Evolutionary conservation across 2,329 filamentous ascomycete species (phyloP).

Genomic region (Sarocladium brachiariae): DNA sequence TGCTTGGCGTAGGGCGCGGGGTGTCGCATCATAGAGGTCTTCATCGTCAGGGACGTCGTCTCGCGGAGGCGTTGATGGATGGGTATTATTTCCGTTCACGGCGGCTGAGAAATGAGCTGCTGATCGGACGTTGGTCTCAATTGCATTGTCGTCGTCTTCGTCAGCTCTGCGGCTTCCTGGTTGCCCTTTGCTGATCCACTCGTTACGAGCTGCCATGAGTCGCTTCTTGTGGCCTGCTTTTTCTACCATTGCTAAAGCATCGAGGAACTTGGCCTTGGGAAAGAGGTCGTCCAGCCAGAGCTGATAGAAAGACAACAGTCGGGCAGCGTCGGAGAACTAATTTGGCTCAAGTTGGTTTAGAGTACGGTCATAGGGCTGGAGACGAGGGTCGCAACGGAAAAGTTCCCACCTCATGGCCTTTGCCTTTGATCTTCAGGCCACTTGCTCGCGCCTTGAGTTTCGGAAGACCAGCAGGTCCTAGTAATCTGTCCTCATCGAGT

Average conservation of each 20-base stretch:
- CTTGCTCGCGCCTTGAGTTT: constrained; percentile 62
- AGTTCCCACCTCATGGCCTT: constrained; percentile 77
- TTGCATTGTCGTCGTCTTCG: constrained; percentile 15
- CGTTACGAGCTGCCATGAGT: constrained; percentile 65
- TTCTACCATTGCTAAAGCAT: constrained; percentile 84
- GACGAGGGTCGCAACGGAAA: not conserved
- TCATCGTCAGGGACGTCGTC: constrained; percentile 36
- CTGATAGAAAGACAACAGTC: constrained; percentile 85
- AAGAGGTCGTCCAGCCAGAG: constrained; percentile 95
- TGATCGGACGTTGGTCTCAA: not conserved
- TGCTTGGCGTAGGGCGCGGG: constrained; percentile 19
- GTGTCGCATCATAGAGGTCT: constrained; percentile 51
- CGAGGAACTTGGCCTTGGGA: constrained; percentile 87
- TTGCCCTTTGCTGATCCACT: constrained; percentile 77
- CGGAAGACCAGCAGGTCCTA: constrained; percentile 77
- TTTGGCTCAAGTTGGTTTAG: too few species aligned
- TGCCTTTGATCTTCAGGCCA: constrained; percentile 77
- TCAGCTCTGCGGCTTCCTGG: constrained; percentile 18
- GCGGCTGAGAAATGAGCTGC: not conserved
- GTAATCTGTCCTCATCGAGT: constrained; percentile 77
- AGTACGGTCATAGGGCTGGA: too few species aligned
- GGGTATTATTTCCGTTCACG: not conserved
- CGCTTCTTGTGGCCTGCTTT: constrained; percentile 82
- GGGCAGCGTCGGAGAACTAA: constrained; percentile 81
- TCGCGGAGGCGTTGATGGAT: constrained; percentile 6